phyloP scores from a whole-genome alignment of 1,139 yeast genomes.

The Saccharomyces hybrid region DNA sequence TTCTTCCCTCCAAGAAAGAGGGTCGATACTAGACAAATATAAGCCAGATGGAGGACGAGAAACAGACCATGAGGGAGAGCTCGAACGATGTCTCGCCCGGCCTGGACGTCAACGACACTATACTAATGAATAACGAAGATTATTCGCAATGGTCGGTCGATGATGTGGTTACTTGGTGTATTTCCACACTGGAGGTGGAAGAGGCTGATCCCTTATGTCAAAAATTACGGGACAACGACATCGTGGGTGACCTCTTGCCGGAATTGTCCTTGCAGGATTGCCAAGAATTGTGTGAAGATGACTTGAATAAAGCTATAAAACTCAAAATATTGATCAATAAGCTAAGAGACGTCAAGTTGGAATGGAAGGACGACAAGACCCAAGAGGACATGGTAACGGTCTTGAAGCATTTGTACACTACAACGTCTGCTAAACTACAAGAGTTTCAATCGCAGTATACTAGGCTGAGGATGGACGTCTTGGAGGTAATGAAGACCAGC shows the following conservation, averaged over 20 bases:
- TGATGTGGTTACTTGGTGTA: conserved; percentile 22
- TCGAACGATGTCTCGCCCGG: background rate
- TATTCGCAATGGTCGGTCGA: conserved; percentile 15
- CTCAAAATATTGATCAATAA: conserved; percentile 40
- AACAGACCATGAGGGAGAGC: background rate
- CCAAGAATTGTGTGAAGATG: conserved; percentile 47
- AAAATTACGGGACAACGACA: conserved; percentile 45
- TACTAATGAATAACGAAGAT: background rate
- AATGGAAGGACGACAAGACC: conserved; percentile 6
- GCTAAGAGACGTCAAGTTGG: conserved; percentile 11
- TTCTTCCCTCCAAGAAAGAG: background rate
- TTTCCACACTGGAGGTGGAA: conserved; percentile 9
- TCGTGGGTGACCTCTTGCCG: conserved; percentile 57
- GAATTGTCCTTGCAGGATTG: conserved; percentile 53
- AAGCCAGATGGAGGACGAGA: background rate
- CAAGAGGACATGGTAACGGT: conserved; percentile 21
- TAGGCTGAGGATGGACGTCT: conserved; percentile 25
- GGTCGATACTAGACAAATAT: background rate
- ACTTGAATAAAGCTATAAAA: conserved; percentile 38
- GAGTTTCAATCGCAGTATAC: conserved; percentile 28
- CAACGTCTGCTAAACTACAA: conserved; percentile 22
- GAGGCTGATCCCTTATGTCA: conserved; percentile 11
- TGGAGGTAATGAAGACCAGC: conserved; percentile 23
- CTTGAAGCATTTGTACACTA: conserved; percentile 21
- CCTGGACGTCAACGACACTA: background rate